These are phyloP conservation scores for Solanum dulcamara DNA, from an alignment of 257 asterid species.

Conservation along the genomic window DNA sequence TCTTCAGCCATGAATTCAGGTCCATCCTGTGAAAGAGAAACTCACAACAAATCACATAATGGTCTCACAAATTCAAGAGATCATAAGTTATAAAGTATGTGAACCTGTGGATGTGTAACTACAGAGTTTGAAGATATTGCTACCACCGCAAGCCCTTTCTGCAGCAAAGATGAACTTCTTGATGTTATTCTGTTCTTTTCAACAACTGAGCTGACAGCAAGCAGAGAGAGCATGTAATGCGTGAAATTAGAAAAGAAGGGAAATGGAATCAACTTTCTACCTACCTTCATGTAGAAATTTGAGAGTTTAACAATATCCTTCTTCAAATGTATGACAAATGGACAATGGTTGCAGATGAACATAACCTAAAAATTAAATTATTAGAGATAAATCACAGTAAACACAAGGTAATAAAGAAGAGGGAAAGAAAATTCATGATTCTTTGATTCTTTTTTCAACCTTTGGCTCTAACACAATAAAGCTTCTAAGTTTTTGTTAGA, in stretches of 20 bases:
- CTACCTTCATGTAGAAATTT: conserved; percentile 70
- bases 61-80: conserved; percentile 19
- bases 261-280: conserved; percentile 7
- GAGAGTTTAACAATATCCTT: conserved; percentile 72
- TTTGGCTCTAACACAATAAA: neutral
- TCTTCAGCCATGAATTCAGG: conserved; percentile 87
- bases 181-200: neutral
- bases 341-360: conserved; percentile 90
- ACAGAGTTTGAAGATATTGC: conserved; percentile 85
- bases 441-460: neutral
- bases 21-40: conserved; percentile 62
- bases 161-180: conserved; percentile 13
- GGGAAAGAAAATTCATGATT: neutral
- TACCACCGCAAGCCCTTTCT: conserved; percentile 89
- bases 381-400: neutral
- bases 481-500: neutral
- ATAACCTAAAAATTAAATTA: conserved; percentile 38
- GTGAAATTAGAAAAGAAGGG: neutral
- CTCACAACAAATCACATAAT: conserved; percentile 15
- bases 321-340: conserved; percentile 72
- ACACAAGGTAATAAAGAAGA: neutral
- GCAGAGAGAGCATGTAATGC: conserved; percentile 1
- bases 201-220: neutral
- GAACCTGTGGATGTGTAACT: conserved; percentile 85
- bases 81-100: conserved; percentile 19